phyloP scores from a whole-genome alignment of 2,329 filamentous ascomycete species.

The Verticillium longisporum region DNA sequence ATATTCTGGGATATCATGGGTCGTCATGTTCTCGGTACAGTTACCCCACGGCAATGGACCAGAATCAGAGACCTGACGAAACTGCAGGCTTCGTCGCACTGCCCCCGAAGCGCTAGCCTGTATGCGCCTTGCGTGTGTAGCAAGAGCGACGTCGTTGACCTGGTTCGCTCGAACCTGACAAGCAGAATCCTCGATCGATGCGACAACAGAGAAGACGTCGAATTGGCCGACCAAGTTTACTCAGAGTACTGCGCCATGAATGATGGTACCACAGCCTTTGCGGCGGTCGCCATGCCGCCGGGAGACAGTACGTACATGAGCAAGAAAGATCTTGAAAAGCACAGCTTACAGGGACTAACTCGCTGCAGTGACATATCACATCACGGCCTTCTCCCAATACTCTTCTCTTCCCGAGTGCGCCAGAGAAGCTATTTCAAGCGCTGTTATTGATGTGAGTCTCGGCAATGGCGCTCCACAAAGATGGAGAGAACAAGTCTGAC shows the following conservation, averaged over 20 bases:
- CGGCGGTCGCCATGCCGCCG: conserved; percentile 33
- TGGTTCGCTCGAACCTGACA: conserved; percentile 34
- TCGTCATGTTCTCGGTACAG: not conserved
- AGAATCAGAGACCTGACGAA: not conserved
- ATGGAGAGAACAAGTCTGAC: too few relatives aligned
- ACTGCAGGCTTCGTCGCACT: conserved; percentile 11
- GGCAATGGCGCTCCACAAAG: too few relatives aligned
- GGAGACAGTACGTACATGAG: conserved; percentile 28
- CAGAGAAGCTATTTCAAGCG: conserved; percentile 30
- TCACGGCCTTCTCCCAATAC: conserved; percentile 42
- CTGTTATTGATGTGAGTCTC: conserved; percentile 23
- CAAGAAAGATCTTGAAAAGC: too few relatives aligned
- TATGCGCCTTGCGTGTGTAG: conserved; percentile 45
- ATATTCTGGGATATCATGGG: not conserved
- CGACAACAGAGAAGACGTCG: conserved; percentile 35
- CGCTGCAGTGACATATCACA: conserved; percentile 39
- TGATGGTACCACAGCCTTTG: conserved; percentile 39
- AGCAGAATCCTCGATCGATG: conserved; percentile 35
- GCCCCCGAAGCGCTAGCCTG: conserved; percentile 29
- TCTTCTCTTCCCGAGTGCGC: conserved; percentile 38
- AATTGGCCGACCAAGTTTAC: conserved; percentile 42
- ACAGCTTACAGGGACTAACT: too few relatives aligned
- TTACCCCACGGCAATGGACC: not conserved
- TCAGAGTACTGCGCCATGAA: conserved; percentile 44
- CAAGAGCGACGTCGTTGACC: conserved; percentile 40